Conservation (phyloP, 2,329 filamentous ascomycete genomes). For the Epichloe hybrida region DNA sequence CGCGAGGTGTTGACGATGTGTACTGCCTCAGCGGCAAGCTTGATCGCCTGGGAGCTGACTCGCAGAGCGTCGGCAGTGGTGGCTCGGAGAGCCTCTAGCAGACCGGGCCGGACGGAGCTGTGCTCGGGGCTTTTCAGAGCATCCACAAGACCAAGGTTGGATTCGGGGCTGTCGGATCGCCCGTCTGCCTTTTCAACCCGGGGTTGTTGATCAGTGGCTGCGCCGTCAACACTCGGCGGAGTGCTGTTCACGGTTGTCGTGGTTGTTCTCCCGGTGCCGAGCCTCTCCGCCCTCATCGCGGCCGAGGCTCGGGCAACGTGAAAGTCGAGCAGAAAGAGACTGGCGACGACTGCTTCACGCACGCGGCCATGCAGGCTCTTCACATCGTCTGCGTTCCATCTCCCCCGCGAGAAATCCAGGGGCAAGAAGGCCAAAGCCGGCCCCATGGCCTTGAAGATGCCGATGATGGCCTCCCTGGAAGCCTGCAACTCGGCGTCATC, state of each 20-base stretch:
- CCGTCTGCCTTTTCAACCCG: constrained; percentile 5
- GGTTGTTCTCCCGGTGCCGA: background rate
- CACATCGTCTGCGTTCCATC: constrained; percentile 32
- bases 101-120: constrained; percentile 17
- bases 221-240: background rate
- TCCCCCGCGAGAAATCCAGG: constrained; percentile 30
- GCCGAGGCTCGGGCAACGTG: constrained; percentile 21
- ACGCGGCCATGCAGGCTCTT: constrained; percentile 21
- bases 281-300: constrained; percentile 10
- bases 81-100: constrained; percentile 18
- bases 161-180: constrained; percentile 4
- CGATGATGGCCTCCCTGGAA: constrained; percentile 16
- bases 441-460: constrained; percentile 22
- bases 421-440: constrained; percentile 29
- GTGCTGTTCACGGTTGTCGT: background rate
- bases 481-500: constrained; percentile 17
- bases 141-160: constrained; percentile 19
- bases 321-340: constrained; percentile 27
- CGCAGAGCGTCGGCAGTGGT: constrained; percentile 16
- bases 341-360: constrained; percentile 20
- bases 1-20: constrained; percentile 16
- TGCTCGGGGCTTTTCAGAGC: constrained; percentile 25
- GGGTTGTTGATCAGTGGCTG: background rate
- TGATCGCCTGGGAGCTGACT: constrained; percentile 11
- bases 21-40: constrained; percentile 13